Evolutionary conservation across 768 basidiomycete genomes (phyloP).

Genomic region (Mrakia gelida): DNA sequence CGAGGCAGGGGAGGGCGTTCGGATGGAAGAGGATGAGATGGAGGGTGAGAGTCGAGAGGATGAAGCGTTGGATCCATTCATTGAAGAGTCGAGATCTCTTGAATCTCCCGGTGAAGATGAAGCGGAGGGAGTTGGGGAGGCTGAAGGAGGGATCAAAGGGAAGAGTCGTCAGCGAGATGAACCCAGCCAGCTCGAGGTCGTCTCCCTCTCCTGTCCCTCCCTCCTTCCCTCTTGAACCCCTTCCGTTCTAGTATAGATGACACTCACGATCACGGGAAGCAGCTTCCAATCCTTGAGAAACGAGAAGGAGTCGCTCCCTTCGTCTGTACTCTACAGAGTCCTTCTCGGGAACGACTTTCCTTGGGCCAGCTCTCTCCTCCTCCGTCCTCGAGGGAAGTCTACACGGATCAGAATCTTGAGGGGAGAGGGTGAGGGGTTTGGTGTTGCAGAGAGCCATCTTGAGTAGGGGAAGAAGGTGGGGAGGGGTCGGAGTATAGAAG

Average conservation of each 20-base stretch:
- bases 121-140: slow-evolving; percentile 1
- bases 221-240: not conserved
- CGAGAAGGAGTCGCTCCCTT: slow-evolving; percentile 4
- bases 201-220: not conserved
- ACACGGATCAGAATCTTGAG: not conserved
- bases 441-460: slow-evolving; percentile 12
- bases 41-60: slow-evolving; percentile 4
- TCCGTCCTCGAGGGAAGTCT: not conserved
- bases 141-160: slow-evolving; percentile 15
- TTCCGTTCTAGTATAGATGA: not conserved
- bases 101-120: not conserved
- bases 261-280: slow-evolving; percentile 6
- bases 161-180: slow-evolving; percentile 8
- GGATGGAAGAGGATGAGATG: slow-evolving; percentile 22
- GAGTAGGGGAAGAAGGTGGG: not conserved
- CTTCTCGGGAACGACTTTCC: slow-evolving; percentile 18
- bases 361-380: slow-evolving; percentile 14
- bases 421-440: slow-evolving; percentile 7
- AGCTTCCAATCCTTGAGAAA: not conserved
- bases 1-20: slow-evolving; percentile 20
- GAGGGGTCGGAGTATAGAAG: not conserved
- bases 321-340: slow-evolving; percentile 19
- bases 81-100: not conserved
- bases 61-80: not conserved
- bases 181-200: not conserved